Conservation (phyloP, 1,139 yeast genomes). For the Diutina siamensis region DNA sequence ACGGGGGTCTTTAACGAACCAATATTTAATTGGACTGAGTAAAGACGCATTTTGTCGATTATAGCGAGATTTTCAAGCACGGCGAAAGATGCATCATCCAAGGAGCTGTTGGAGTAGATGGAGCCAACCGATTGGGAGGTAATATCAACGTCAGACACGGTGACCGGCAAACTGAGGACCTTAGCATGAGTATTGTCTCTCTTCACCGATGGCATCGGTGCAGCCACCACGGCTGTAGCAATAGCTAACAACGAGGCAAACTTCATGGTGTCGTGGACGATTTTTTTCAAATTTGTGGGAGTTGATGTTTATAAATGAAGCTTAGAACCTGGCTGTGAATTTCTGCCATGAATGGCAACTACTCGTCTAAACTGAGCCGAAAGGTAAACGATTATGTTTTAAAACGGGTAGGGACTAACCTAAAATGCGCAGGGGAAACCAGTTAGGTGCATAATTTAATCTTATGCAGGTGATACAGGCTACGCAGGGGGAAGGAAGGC, state of each 20-base stretch:
- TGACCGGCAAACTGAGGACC: not conserved
- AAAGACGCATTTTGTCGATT: not conserved
- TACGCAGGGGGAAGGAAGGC: constrained; percentile 68
- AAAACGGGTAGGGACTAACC: not conserved
- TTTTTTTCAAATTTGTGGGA: not conserved
- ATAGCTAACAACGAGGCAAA: not conserved
- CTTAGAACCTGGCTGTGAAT: not conserved
- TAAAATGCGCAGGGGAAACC: not conserved
- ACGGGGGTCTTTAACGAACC: not conserved
- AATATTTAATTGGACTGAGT: not conserved
- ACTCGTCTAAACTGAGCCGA: not conserved
- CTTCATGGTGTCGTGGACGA: not conserved
- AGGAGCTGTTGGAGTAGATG: not conserved
- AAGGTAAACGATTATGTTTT: not conserved
- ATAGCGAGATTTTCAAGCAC: not conserved
- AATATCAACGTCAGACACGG: not conserved
- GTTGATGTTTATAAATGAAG: not conserved
- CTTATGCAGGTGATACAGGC: not conserved
- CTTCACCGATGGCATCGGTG: not conserved
- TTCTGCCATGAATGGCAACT: not conserved
- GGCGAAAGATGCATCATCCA: not conserved
- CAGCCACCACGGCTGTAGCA: not conserved
- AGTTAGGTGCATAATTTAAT: not conserved
- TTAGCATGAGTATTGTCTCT: not conserved
- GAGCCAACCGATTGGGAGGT: not conserved